These are phyloP conservation scores for Hyphopichia homilentoma DNA, from an alignment of 805 yeast species.

Conservation along the genomic window DNA sequence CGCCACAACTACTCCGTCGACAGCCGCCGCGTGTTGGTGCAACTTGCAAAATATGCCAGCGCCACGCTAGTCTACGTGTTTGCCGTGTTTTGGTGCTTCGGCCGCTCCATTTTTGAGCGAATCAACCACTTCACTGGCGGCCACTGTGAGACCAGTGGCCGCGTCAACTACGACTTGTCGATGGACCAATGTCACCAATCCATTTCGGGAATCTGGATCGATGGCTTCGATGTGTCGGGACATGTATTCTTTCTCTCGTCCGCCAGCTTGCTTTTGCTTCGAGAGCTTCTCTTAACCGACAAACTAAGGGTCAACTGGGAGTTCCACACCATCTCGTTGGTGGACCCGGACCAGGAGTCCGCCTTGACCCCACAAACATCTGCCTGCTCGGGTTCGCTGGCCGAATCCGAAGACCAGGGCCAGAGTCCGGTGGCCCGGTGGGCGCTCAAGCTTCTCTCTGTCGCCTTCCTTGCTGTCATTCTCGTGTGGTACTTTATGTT, in stretches of 20 bases:
- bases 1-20: conserved; percentile 5
- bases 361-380: no score
- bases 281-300: no score
- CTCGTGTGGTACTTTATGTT: conserved; percentile 37
- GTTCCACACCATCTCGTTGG: no score
- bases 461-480: no score
- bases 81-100: conserved; percentile 29
- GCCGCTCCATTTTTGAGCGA: conserved; percentile 29
- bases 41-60: conserved; percentile 8
- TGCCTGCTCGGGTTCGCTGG: no score
- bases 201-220: conserved; percentile 37
- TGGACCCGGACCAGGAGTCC: no score
- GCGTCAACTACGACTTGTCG: conserved; percentile 9
- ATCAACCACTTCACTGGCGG: conserved; percentile 37
- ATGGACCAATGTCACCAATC: conserved; percentile 8
- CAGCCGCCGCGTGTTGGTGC: conserved; percentile 2
- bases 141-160: conserved; percentile 21
- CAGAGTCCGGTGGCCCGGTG: not conserved
- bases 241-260: conserved; percentile 42
- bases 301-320: no score
- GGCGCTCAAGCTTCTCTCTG: no score
- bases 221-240: conserved; percentile 53
- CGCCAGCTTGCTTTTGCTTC: no score
- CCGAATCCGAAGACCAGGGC: not conserved
- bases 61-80: conserved; percentile 8